A percentile compares a stretch with the other conserved stretches of the same genome.
Evolutionary conservation across 2,329 filamentous ascomycete species (phyloP).

Genomic region (Botrytis porri): DNA sequence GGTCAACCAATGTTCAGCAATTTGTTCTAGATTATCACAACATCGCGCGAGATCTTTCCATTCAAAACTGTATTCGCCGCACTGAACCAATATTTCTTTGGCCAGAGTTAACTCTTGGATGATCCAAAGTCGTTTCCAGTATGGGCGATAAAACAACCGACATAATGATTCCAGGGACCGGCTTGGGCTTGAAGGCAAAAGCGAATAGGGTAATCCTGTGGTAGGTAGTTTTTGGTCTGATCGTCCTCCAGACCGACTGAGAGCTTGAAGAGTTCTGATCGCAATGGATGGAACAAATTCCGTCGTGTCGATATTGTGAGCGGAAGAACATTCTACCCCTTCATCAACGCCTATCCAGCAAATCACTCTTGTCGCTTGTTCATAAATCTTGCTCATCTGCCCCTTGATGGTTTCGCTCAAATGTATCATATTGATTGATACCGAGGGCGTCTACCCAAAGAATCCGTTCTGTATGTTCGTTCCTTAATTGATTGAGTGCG

Average conservation of each 20-base stretch:
- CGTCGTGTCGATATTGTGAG: background rate
- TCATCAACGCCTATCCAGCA: background rate
- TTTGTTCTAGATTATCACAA: background rate
- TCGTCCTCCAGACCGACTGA: background rate
- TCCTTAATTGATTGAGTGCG: background rate
- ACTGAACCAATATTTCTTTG: conserved; percentile 9
- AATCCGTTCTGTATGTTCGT: background rate
- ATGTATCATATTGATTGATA: background rate
- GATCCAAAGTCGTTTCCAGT: conserved; percentile 20
- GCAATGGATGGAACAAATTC: background rate
- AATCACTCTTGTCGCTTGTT: background rate
- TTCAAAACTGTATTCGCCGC: background rate
- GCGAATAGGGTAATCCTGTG: background rate
- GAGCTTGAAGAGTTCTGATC: background rate
- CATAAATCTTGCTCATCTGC: background rate
- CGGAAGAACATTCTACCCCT: background rate
- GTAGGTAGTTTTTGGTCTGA: background rate
- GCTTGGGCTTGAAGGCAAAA: background rate
- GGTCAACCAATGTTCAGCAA: background rate
- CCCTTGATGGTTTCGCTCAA: background rate
- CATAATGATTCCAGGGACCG: background rate
- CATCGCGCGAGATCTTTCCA: background rate
- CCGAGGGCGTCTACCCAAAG: background rate
- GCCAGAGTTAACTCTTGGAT: conserved; percentile 21
- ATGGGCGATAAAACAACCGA: conserved; percentile 4